Evolutionary conservation across 148 eudicot species (phyloP), one percentile per base, ranked within the genome.

Genomic region (Limonium bicolor): DNA sequence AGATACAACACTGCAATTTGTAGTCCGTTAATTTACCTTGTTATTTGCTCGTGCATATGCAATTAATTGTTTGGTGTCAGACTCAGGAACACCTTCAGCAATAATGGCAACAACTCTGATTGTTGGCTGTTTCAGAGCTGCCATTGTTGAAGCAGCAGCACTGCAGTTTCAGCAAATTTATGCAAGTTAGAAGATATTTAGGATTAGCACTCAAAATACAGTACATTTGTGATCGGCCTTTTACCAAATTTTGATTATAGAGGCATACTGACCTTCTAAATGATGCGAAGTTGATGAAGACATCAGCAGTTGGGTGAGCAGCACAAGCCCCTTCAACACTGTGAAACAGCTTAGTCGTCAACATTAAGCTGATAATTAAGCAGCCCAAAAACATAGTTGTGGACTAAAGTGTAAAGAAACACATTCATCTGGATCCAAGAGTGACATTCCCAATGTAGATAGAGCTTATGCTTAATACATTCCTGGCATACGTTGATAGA

Each of bases 281-380:
- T 39, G 99, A 90, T 62, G 99, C 99, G 58, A 90, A 90, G 66
- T 90, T 90, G 41, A 90, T 90, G 25, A 90, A 90, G 40, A 90
- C 99, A 73, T 90, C 95, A 59, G 99, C 95, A 7, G 95, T 90
- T 26, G 95, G 94, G 50, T 90, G 99, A 24, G 88, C 82, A 46
- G 99, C 88, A 67, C 85, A 80, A 27, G 99, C 93, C 18, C 80
- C 82, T 71, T 90, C 99, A 39, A 90, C 51, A 53, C 99, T 90
- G 95, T 41, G 48, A 58, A 45, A 43, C 12, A 50, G 45, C 12
- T 29, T 39, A 39, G 15, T n/a, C n/a, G n/a, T n/a, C n/a, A n/a
- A n/a, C n/a, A n/a, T n/a, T n/a, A n/a, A n/a, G n/a, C n/a, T n/a
- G n/a, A n/a, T n/a, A n/a, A n/a, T n/a, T n/a, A n/a, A n/a, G n/a